A percentile compares a stretch with the other conserved stretches of the same genome.
Conservation (phyloP, 139 green algal species). For the Coccomyxa sp. region DNA sequence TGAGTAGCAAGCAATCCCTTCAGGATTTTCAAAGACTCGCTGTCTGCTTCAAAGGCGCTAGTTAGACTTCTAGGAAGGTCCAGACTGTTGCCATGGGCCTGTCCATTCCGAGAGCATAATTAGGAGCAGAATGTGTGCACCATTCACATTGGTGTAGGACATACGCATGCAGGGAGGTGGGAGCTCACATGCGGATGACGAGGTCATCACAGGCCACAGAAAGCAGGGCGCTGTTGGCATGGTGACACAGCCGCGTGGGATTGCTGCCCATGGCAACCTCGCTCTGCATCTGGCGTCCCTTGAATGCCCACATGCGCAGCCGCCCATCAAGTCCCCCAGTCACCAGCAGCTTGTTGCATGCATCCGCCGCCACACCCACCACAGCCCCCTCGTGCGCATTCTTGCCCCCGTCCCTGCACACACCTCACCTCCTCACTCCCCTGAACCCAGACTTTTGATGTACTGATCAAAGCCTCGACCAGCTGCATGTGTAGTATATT, state of each 20-base stretch:
- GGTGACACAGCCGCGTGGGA: conserved; percentile 34
- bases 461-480: too few relatives aligned
- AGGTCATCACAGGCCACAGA: conserved; percentile 58
- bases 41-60: too few relatives aligned
- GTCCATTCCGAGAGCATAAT: too few relatives aligned
- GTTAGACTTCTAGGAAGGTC: too few relatives aligned
- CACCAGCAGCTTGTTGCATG: conserved; percentile 65
- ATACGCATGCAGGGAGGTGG: not conserved
- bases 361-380: conserved; percentile 58
- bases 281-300: conserved; percentile 30
- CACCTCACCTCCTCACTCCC: too few relatives aligned
- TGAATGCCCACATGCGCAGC: conserved; percentile 83
- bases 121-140: too few relatives aligned
- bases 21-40: too few relatives aligned
- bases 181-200: conserved; percentile 47
- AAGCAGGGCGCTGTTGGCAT: conserved; percentile 40
- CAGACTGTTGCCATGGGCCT: too few relatives aligned
- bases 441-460: too few relatives aligned
- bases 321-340: conserved; percentile 54
- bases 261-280: conserved; percentile 43
- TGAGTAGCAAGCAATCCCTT: too few relatives aligned
- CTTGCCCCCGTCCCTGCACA: not conserved
- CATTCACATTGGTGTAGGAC: too few relatives aligned
- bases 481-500: too few relatives aligned
- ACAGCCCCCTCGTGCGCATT: conserved; percentile 69